Evolutionary conservation across 2,329 filamentous ascomycete species (phyloP).

Genomic region (Cucurbitaria berberidis): DNA sequence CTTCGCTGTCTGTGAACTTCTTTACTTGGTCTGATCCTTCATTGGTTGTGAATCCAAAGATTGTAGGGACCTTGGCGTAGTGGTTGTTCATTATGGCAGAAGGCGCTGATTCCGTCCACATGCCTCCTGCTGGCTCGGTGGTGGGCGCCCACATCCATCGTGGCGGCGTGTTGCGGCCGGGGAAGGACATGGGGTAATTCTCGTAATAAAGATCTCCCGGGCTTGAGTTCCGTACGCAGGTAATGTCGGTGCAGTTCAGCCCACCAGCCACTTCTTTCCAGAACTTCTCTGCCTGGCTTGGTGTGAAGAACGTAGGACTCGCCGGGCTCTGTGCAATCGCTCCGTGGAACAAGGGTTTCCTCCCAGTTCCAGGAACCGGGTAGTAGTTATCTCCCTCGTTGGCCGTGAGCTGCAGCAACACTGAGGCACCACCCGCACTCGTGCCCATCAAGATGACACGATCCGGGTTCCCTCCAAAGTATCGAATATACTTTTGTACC

Average conservation of each 20-base stretch:
- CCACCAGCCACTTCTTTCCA: constrained; percentile 39
- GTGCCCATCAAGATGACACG: constrained; percentile 55
- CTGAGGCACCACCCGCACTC: constrained; percentile 41
- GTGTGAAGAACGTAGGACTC: constrained; percentile 42
- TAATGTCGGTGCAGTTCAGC: constrained; percentile 39
- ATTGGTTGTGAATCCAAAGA: constrained; percentile 43
- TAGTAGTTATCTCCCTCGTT: constrained; percentile 39
- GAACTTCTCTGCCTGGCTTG: constrained; percentile 39
- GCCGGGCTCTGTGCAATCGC: constrained; percentile 41
- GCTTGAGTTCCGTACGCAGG: constrained; percentile 35
- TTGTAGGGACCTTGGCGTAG: constrained; percentile 40
- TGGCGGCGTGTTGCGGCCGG: constrained; percentile 37
- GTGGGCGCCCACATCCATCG: constrained; percentile 47
- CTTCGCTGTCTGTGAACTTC: constrained; percentile 46
- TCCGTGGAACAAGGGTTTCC: constrained; percentile 40
- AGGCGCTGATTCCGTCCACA: constrained; percentile 38
- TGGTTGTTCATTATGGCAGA: constrained; percentile 34
- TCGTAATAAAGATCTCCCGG: constrained; percentile 41
- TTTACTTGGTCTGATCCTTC: constrained; percentile 52
- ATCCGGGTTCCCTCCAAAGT: constrained; percentile 55
- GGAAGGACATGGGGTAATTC: constrained; percentile 44
- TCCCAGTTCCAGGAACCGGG: constrained; percentile 34
- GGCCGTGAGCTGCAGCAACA: constrained; percentile 37
- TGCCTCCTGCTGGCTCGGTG: constrained; percentile 35
- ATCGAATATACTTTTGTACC: constrained; percentile 51